Percentiles rank a stretch among this genome's conserved stretches.
Conservation (phyloP, 768 basidiomycete species). For the Xerocomellus intermedius region DNA sequence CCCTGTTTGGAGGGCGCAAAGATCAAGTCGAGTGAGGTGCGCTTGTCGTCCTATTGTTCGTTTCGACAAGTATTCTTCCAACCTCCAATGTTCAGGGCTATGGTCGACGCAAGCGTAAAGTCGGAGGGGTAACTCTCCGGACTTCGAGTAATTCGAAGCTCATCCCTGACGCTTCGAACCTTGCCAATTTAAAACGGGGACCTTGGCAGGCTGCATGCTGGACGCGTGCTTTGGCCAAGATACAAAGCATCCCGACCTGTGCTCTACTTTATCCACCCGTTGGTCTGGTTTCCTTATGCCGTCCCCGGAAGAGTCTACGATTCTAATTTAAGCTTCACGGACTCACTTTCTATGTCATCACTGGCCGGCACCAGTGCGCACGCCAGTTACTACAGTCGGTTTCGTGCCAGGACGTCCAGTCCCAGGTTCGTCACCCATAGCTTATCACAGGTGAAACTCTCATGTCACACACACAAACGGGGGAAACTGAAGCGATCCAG, state of each 20-base stretch:
- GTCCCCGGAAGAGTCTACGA: not conserved
- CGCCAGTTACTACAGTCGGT: not conserved
- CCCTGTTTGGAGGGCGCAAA: not conserved
- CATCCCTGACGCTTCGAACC: not conserved
- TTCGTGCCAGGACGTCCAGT: not conserved
- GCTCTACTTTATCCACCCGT: not conserved
- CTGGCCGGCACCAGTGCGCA: not conserved
- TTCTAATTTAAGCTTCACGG: not conserved
- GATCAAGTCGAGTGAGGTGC: not conserved
- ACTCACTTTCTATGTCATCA: not conserved
- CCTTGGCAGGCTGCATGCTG: not conserved
- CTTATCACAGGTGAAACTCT: not conserved
- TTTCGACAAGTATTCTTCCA: not conserved
- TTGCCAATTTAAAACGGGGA: not conserved
- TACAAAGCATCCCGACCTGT: not conserved
- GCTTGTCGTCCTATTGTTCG: not conserved
- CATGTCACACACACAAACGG: not conserved
- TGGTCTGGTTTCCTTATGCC: too few species aligned
- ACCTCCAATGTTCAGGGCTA: too few species aligned
- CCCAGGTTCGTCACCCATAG: not conserved
- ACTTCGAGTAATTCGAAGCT: not conserved
- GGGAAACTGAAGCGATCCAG: not conserved
- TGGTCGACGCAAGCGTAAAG: not conserved
- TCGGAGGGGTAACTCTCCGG: not conserved
- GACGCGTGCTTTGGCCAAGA: not conserved